Evolutionary conservation across 2,329 filamentous ascomycete genomes (phyloP), one percentile per base, ranked within the genome.

Genomic region (Fusarium sp.): DNA sequence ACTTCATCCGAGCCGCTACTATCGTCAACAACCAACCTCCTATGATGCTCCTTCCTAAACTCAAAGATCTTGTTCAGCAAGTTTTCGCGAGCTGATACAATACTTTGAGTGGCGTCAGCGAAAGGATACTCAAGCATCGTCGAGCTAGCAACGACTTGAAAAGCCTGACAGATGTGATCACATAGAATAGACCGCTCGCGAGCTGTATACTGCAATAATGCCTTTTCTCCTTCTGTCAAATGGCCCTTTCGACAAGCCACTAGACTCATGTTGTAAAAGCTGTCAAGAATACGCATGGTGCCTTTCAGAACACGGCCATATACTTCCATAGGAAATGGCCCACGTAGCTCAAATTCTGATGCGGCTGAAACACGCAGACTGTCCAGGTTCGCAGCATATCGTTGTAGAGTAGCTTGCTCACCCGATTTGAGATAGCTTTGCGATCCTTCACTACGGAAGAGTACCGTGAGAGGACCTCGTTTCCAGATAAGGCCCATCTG

Each of bases 401-500:
- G 50, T 20, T 67, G 58, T 0, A 72, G 8, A 0, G 65, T 62
- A 5, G 46, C 52, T 16, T 72, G 59, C 10, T 70, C 61, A 0
- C 62, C 51, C 0, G 63, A 62, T 63, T 74, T 75, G 76, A 81
- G 78, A 72, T 95, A 97, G 55, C 91, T 89, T 75, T 97, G 94
- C 31, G 83, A 82, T 31, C 81, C 82, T 67, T 87, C 82, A 47
- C 85, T 88, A 38, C 89, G 85, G 0, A 90, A 82, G 38, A 97
- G 85, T 1, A 90, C 89, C 1, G 92, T 90, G 11, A 98, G 82
- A 0, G 96, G 96, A 4, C 97, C 95, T 31, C 94, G 89, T 79
- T 95, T 97, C 96, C 96, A 99, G 67, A 98, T 94, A 16, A 98
- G 85, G 11, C 94, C 93, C 89, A 99, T 95, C 57, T 97, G 92